These are phyloP conservation scores for Pholiota adiposa DNA, from an alignment of 1,284 basidiomycete species.

Conservation along the genomic window DNA sequence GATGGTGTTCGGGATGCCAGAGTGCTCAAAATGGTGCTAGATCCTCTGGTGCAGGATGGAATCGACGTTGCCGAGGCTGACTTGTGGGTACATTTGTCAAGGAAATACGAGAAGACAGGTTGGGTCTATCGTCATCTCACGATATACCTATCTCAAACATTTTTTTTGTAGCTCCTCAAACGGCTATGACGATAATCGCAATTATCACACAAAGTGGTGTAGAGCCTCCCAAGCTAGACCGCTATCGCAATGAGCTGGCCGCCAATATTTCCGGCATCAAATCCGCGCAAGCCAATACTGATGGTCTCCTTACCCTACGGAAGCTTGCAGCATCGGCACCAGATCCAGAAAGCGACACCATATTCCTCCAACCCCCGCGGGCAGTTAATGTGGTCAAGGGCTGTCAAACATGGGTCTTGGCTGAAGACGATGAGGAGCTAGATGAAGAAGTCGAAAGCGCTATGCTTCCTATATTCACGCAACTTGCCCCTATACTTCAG, in stretches of 20 bases:
- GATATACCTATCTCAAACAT: neutral
- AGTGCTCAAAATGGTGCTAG: slow-evolving; percentile 63
- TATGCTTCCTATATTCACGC: slow-evolving; percentile 76
- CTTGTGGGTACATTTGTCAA: slow-evolving; percentile 73
- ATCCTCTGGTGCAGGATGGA: slow-evolving; percentile 63
- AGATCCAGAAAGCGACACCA: slow-evolving; percentile 73
- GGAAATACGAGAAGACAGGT: slow-evolving; percentile 68
- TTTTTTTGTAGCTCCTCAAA: slow-evolving; percentile 61
- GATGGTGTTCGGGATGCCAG: slow-evolving; percentile 60
- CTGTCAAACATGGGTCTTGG: slow-evolving; percentile 83
- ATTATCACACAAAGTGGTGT: slow-evolving; percentile 66
- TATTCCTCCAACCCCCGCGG: slow-evolving; percentile 86
- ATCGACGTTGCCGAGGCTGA: slow-evolving; percentile 71
- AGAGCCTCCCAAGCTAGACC: slow-evolving; percentile 76
- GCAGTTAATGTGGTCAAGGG: slow-evolving; percentile 91
- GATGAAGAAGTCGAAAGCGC: slow-evolving; percentile 77
- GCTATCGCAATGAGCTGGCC: slow-evolving; percentile 89
- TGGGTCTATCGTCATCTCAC: slow-evolving; percentile 14
- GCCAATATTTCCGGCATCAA: slow-evolving; percentile 77
- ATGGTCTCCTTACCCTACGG: slow-evolving; percentile 73
- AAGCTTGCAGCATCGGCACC: slow-evolving; percentile 84
- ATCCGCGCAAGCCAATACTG: slow-evolving; percentile 62
- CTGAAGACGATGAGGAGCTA: slow-evolving; percentile 68
- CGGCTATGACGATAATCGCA: slow-evolving; percentile 66
- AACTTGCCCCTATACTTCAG: slow-evolving; percentile 89